Evolutionary conservation across 768 basidiomycete genomes (phyloP), one percentile per base, ranked within the genome.

Genomic region (Phaeolepiota aurea): DNA sequence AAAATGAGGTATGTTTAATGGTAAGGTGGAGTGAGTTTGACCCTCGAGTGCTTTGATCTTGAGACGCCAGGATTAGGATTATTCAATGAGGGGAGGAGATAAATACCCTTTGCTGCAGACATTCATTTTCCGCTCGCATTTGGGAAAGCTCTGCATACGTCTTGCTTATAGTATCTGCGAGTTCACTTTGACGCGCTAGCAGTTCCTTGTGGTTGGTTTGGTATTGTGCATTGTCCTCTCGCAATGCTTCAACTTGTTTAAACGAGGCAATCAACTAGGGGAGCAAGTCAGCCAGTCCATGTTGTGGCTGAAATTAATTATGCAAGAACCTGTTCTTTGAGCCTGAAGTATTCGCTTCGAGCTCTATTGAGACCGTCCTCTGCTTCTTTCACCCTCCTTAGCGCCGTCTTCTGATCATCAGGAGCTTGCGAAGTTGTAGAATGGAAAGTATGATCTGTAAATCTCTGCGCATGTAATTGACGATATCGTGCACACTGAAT

Each of bases 311-410:
- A 20, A 21, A 5, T 32, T 39, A 46, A 9, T n/a, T n/a, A n/a
- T n/a, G n/a, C n/a, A n/a, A n/a, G n/a, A 23, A 59, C 61, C 49
- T 58, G 54, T 16, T 56, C 50, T 36, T 58, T 55, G 15, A 64
- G 33, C 25, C 44, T 51, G 16, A 45, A 37, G 40, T 59, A 61
- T 37, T 59, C 61, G 31, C 53, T 49, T 36, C 54, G 55, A 4
- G 57, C 62, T 42, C 51, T 55, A n/a, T 45, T 46, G 5, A 62
- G 42, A n/a, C 58, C 56, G 19, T 39, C 46, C 43, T 61, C 62
- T 12, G 54, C 61, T 20, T 56, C 52, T 30, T 41, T 54, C 50
- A 48, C 53, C 47, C 42, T 44, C n/a, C 16, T 38, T 16, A 41
- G 45, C 34, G 40, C 19, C 11, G 7, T 44, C 38, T n/a, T n/a